Evolutionary conservation across 139 green algal genomes (phyloP).

Genomic region (Bryopsis sp.): DNA sequence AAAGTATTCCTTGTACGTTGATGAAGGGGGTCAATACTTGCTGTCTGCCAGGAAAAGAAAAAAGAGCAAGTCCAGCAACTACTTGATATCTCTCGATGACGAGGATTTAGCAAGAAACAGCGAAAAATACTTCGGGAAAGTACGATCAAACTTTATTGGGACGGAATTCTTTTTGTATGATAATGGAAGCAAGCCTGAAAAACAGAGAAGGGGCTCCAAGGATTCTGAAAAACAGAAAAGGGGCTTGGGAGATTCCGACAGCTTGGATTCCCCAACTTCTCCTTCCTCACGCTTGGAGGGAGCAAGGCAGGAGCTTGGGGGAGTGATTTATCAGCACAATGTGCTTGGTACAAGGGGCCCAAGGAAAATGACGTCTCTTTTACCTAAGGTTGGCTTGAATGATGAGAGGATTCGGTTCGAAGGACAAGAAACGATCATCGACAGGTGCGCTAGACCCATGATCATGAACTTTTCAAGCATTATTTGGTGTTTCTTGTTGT

Average conservation of each 20-base stretch:
- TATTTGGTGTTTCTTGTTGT: too few relatives aligned
- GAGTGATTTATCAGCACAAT: constrained; percentile 81
- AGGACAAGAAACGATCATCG: constrained; percentile 5
- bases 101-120: constrained; percentile 39
- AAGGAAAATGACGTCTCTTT: constrained; percentile 72
- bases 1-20: constrained; percentile 39
- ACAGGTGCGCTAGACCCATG: constrained; percentile 10
- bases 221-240: constrained; percentile 2
- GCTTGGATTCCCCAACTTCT: background rate
- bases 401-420: background rate
- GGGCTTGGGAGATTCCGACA: background rate
- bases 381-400: constrained; percentile 38
- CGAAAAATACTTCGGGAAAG: constrained; percentile 62
- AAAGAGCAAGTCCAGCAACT: constrained; percentile 67
- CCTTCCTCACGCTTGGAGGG: too few relatives aligned
- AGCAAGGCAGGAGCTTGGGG: constrained; percentile 58
- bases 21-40: constrained; percentile 61
- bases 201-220: constrained; percentile 18
- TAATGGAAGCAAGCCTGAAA: constrained; percentile 42
- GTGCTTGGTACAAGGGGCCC: constrained; percentile 87
- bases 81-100: constrained; percentile 76
- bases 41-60: constrained; percentile 78
- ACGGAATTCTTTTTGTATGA: constrained; percentile 88
- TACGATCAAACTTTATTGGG: constrained; percentile 87
- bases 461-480: too few relatives aligned